These are phyloP conservation scores for Periconia sp. DNA, from an alignment of 2,329 filamentous ascomycete genomes.

Conservation along the genomic window DNA sequence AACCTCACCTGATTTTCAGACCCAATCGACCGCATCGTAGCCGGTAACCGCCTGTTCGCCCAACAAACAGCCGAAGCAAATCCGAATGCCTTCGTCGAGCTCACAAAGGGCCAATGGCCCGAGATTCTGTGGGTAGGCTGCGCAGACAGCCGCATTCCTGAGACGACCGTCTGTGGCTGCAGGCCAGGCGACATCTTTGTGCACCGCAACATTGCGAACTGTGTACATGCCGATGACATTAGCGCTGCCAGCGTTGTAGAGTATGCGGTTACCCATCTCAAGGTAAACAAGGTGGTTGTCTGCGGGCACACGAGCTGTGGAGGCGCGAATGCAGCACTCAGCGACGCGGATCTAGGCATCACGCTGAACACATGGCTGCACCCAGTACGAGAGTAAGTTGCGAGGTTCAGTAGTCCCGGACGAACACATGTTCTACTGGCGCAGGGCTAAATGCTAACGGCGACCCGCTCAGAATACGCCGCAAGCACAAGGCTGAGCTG, in stretches of 20 bases:
- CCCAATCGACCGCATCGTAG: slow-evolving; percentile 66
- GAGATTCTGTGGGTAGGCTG: slow-evolving; percentile 83
- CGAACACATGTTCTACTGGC: background rate
- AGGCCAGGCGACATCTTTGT: slow-evolving; percentile 86
- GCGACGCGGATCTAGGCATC: slow-evolving; percentile 62
- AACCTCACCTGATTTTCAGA: slow-evolving; percentile 51
- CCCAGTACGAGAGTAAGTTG: slow-evolving; percentile 55
- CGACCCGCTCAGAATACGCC: slow-evolving; percentile 48
- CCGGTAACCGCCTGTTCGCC: slow-evolving; percentile 75
- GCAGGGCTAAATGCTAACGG: slow-evolving; percentile 3
- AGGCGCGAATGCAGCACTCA: slow-evolving; percentile 62
- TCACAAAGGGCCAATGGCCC: slow-evolving; percentile 71
- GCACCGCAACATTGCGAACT: slow-evolving; percentile 90
- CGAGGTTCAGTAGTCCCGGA: background rate
- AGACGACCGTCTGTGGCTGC: slow-evolving; percentile 79
- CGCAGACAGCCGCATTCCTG: slow-evolving; percentile 83
- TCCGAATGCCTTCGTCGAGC: slow-evolving; percentile 72
- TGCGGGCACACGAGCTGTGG: slow-evolving; percentile 68
- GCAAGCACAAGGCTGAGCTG: slow-evolving; percentile 59
- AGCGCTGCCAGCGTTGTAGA: slow-evolving; percentile 78
- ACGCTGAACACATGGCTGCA: slow-evolving; percentile 67
- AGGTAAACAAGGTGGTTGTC: slow-evolving; percentile 68
- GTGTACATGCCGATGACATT: slow-evolving; percentile 76
- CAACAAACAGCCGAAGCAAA: slow-evolving; percentile 68
- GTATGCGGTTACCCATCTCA: slow-evolving; percentile 75